Conservation (phyloP, 1,139 yeast species). For the Nematodospora anomalae region DNA sequence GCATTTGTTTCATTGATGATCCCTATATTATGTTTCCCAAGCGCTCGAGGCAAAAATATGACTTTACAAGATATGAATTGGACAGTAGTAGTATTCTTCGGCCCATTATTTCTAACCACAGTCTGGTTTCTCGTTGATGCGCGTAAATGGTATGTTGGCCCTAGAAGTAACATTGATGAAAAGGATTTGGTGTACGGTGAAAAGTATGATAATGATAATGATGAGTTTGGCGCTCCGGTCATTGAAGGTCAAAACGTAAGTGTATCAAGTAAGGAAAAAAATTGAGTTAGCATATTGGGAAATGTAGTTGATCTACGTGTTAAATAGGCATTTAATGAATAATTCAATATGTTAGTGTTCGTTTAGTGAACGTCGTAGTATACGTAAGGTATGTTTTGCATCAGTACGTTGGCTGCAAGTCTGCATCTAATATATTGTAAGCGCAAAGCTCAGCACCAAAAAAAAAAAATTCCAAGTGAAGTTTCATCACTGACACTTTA, state of each 20-base stretch:
- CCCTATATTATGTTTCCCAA: slow-evolving; percentile 68
- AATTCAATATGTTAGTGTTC: no score
- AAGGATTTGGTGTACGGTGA: slow-evolving; percentile 24
- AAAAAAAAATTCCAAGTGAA: no score
- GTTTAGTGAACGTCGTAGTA: background rate
- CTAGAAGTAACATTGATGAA: slow-evolving; percentile 56
- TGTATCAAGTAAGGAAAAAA: slow-evolving; percentile 9
- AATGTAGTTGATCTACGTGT: background rate
- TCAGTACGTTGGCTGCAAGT: no score
- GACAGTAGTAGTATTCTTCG: slow-evolving; percentile 69
- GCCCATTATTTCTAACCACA: slow-evolving; percentile 55
- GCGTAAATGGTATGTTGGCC: slow-evolving; percentile 67
- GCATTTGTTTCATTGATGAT: slow-evolving; percentile 60
- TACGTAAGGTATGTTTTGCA: no score
- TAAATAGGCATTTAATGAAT: no score
- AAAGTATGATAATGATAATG: slow-evolving; percentile 16
- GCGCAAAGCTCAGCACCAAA: no score
- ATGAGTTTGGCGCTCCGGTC: slow-evolving; percentile 12
- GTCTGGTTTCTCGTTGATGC: slow-evolving; percentile 60
- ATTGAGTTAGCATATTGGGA: background rate
- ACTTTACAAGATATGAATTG: slow-evolving; percentile 61
- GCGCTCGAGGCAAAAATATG: slow-evolving; percentile 46
- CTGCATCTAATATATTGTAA: no score
- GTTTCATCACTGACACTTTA: no score
- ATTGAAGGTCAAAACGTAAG: slow-evolving; percentile 10